Conservation (phyloP, 805 yeast species). For the Candida pini region DNA sequence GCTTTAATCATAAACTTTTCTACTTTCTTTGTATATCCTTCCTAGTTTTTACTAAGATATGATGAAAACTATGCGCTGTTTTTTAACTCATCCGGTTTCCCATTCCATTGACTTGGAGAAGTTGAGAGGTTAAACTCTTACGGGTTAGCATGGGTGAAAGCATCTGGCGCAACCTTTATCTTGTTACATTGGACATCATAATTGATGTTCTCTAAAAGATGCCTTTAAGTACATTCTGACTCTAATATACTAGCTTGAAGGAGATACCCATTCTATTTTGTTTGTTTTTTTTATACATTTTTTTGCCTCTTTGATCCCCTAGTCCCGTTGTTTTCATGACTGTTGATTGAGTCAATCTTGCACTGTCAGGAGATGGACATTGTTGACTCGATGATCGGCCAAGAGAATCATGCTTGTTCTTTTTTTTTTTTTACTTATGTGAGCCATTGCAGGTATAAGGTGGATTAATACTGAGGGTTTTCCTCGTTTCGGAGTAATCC, state of each 20-base stretch:
- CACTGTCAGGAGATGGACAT: too few species aligned
- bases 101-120: slow-evolving; percentile 15
- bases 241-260: too few species aligned
- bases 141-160: slow-evolving; percentile 28
- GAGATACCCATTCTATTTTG: slow-evolving; percentile 2
- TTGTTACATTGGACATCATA: slow-evolving; percentile 32
- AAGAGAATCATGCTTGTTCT: too few species aligned
- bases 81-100: slow-evolving; percentile 31
- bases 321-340: too few species aligned
- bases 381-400: too few species aligned
- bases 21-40: slow-evolving; percentile 45
- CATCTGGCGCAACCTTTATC: slow-evolving; percentile 30
- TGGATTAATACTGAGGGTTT: slow-evolving; percentile 15
- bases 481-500: too few species aligned
- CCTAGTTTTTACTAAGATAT: slow-evolving; percentile 58
- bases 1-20: too few species aligned
- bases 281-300: not conserved
- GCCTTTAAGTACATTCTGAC: slow-evolving; percentile 30
- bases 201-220: too few species aligned
- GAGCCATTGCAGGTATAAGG: too few species aligned
- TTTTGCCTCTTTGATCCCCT: too few species aligned
- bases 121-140: slow-evolving; percentile 8
- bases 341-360: too few species aligned
- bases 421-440: too few species aligned
- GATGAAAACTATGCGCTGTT: slow-evolving; percentile 57